A percentile compares a stretch with the other conserved stretches of the same genome.
Conservation (phyloP, 2,329 filamentous ascomycete genomes). For the Claviceps pazoutovae region DNA sequence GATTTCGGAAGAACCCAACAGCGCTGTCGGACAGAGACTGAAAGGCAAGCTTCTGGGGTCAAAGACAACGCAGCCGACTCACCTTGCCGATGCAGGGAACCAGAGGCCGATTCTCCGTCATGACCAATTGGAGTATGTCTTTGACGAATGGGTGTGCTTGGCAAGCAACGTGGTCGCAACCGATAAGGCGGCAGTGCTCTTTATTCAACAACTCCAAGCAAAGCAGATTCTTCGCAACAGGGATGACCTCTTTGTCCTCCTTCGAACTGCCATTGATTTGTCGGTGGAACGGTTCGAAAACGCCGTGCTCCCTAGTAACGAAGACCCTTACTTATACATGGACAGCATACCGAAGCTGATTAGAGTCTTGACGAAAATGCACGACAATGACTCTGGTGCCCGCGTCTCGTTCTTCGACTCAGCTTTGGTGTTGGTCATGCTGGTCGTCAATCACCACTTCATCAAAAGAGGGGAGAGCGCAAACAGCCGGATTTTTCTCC, state of each 20-base stretch:
- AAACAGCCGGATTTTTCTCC: slow-evolving; percentile 82
- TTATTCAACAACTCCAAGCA: slow-evolving; percentile 72
- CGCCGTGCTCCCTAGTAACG: slow-evolving; percentile 45
- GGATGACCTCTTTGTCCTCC: slow-evolving; percentile 67
- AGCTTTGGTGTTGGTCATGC: slow-evolving; percentile 59
- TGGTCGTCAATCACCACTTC: slow-evolving; percentile 78
- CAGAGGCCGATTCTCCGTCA: slow-evolving; percentile 35
- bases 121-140: slow-evolving; percentile 86
- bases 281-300: slow-evolving; percentile 69
- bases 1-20: slow-evolving; percentile 58
- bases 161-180: slow-evolving; percentile 63
- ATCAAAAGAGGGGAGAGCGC: slow-evolving; percentile 67
- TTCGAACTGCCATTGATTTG: slow-evolving; percentile 67
- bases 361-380: slow-evolving; percentile 58
- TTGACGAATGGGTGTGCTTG: slow-evolving; percentile 86
- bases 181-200: slow-evolving; percentile 57
- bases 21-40: slow-evolving; percentile 53
- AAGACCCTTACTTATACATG: slow-evolving; percentile 44
- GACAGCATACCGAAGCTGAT: slow-evolving; percentile 79
- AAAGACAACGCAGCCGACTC: slow-evolving; percentile 23
- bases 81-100: slow-evolving; percentile 39
- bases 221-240: slow-evolving; percentile 57
- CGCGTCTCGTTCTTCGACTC: slow-evolving; percentile 64
- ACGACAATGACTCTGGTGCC: slow-evolving; percentile 47
- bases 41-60: slow-evolving; percentile 44